Percentiles rank a stretch among this genome's conserved stretches.
These are phyloP conservation scores for Colletotrichum lini DNA, from an alignment of 2,329 filamentous ascomycete genomes.

Conservation along the genomic window DNA sequence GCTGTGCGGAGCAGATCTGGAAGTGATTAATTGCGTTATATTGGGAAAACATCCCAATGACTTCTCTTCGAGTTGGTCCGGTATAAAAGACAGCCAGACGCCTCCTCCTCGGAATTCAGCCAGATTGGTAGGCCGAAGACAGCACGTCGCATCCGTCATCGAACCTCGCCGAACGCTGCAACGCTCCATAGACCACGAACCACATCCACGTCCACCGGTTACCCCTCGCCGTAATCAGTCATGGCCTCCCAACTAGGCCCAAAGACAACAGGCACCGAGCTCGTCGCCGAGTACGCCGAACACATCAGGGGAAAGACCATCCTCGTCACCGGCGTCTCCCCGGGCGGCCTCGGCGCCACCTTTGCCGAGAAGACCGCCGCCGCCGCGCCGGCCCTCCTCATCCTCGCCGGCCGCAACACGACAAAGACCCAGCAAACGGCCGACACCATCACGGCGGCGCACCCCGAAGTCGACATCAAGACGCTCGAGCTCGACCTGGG, in stretches of 20 bases:
- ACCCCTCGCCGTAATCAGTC: background rate
- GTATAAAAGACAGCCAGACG: background rate
- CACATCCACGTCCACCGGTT: too few species aligned
- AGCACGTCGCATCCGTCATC: background rate
- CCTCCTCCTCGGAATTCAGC: background rate
- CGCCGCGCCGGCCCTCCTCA: slow-evolving; percentile 57
- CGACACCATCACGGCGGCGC: slow-evolving; percentile 50
- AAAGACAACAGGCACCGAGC: slow-evolving; percentile 46
- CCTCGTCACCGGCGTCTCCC: slow-evolving; percentile 60
- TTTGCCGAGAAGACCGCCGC: slow-evolving; percentile 57
- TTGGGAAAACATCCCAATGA: background rate
- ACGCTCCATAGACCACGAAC: background rate
- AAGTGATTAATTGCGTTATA: background rate
- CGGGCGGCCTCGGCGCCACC: slow-evolving; percentile 54
- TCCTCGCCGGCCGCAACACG: slow-evolving; percentile 61
- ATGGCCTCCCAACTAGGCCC: slow-evolving; percentile 26
- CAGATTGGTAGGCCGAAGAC: background rate
- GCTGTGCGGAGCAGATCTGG: too few species aligned
- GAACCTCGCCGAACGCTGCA: too few species aligned
- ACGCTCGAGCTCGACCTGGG: slow-evolving; percentile 56
- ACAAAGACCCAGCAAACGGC: slow-evolving; percentile 57
- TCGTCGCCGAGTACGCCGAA: slow-evolving; percentile 48
- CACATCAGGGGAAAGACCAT: slow-evolving; percentile 55
- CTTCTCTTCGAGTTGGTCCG: too few species aligned
- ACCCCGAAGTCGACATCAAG: slow-evolving; percentile 53